Percentiles rank a stretch among this genome's conserved stretches.
phyloP scores from a whole-genome alignment of 164 flowering plant species.

The Vitis labrusca region DNA sequence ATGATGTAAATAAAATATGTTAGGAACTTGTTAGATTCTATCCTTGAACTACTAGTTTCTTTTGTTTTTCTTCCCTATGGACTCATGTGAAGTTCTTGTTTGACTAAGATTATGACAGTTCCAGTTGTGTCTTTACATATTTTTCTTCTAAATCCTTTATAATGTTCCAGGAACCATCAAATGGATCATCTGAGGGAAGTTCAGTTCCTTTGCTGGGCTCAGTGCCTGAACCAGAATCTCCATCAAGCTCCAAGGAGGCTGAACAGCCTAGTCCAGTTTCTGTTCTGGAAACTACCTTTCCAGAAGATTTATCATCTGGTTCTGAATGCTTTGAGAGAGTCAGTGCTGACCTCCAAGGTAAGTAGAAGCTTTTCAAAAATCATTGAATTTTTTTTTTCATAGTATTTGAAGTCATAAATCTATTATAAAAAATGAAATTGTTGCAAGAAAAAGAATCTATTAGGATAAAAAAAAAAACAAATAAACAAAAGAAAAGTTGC shows the following conservation, averaged over 20 bases:
- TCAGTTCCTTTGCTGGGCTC: constrained; percentile 20
- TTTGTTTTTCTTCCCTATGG: too few relatives aligned
- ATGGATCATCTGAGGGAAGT: constrained; percentile 17
- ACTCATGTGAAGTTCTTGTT: too few relatives aligned
- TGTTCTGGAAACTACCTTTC: constrained; percentile 64
- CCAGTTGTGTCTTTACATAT: neutral
- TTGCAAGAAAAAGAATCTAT: neutral
- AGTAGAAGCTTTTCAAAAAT: neutral
- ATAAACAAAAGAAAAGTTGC: too few relatives aligned
- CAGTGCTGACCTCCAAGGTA: constrained; percentile 82
- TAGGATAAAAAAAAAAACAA: too few relatives aligned
- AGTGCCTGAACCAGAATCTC: constrained; percentile 46
- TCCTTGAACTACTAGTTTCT: too few relatives aligned
- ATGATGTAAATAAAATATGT: too few relatives aligned
- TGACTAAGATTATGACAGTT: too few relatives aligned
- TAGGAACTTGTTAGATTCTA: too few relatives aligned
- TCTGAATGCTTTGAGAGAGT: constrained; percentile 80
- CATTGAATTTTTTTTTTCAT: too few relatives aligned
- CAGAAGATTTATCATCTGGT: constrained; percentile 63
- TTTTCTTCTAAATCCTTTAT: neutral
- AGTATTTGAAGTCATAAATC: too few relatives aligned
- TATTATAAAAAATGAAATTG: too few relatives aligned
- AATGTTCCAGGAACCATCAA: constrained; percentile 42
- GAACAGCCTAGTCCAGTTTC: constrained; percentile 88
- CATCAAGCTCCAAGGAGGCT: constrained; percentile 57